phyloP scores from a whole-genome alignment of 2,329 filamentous ascomycete genomes.

The Alternaria dauci region DNA sequence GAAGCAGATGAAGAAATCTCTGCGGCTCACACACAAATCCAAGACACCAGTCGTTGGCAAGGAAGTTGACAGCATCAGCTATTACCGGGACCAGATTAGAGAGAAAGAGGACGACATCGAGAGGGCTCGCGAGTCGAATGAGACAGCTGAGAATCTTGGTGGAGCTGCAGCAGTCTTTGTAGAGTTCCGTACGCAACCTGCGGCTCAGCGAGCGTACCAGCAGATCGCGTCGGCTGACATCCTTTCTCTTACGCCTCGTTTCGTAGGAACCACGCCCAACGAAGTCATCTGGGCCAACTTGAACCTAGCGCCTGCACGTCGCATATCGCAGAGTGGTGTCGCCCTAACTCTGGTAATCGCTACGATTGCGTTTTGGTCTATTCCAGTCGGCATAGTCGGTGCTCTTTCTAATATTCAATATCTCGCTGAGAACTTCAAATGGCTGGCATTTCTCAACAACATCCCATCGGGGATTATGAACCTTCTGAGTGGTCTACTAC shows the following conservation, averaged over 20 bases:
- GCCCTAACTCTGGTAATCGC: conserved; percentile 77
- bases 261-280: conserved; percentile 80
- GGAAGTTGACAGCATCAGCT: conserved; percentile 95
- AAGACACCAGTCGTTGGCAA: conserved; percentile 70
- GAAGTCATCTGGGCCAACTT: conserved; percentile 92
- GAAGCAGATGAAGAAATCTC: conserved; percentile 70
- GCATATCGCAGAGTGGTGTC: conserved; percentile 74
- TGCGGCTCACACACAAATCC: conserved; percentile 47
- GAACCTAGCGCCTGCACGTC: conserved; percentile 84
- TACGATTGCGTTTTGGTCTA: conserved; percentile 86
- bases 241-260: conserved; percentile 84
- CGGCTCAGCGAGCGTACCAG: conserved; percentile 88
- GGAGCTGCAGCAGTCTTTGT: conserved; percentile 84
- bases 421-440: conserved; percentile 69
- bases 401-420: conserved; percentile 83
- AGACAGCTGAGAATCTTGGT: conserved; percentile 62
- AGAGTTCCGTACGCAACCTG: conserved; percentile 83
- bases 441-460: conserved; percentile 75
- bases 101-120: conserved; percentile 77
- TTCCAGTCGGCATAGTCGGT: conserved; percentile 81
- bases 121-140: conserved; percentile 72
- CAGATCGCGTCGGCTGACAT: conserved; percentile 46
- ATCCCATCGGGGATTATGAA: conserved; percentile 78
- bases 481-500: conserved; percentile 84
- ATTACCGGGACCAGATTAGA: conserved; percentile 80